A percentile compares a stretch with the other conserved stretches of the same genome.
These are phyloP conservation scores for Violaceomyces palustris DNA, from an alignment of 1,284 basidiomycete genomes.

Conservation along the genomic window DNA sequence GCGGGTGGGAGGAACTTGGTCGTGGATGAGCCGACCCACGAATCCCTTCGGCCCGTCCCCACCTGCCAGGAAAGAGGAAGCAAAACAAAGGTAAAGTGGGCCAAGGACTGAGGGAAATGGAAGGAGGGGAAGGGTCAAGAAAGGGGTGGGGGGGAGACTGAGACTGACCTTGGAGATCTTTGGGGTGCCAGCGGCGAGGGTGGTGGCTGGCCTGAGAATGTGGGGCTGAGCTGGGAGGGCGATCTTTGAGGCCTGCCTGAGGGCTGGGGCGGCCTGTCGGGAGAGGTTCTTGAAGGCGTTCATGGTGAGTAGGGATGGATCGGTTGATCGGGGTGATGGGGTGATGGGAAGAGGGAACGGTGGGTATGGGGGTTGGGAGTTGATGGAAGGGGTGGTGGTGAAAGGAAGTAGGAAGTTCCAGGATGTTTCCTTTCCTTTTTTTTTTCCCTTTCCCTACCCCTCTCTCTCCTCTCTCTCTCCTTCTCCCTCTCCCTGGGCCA, in stretches of 20 bases:
- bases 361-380: too few species aligned
- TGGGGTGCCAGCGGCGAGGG: conserved; percentile 73
- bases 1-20: too few species aligned
- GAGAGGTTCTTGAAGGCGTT: conserved; percentile 33
- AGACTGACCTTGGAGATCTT: conserved; percentile 65
- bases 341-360: not conserved
- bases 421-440: too few species aligned
- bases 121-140: not conserved
- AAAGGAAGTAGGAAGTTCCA: conserved; percentile 1
- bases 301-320: conserved; percentile 11
- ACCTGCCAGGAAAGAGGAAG: too few species aligned
- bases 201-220: conserved; percentile 60
- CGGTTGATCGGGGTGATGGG: too few species aligned
- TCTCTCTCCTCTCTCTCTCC: too few species aligned
- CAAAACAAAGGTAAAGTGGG: too few species aligned
- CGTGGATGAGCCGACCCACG: too few species aligned
- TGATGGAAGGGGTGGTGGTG: not conserved
- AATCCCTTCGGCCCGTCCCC: too few species aligned
- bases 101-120: too few species aligned
- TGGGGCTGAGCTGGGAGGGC: conserved; percentile 27
- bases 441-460: too few species aligned
- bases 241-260: conserved; percentile 31
- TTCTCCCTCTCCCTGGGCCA: too few species aligned
- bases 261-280: conserved; percentile 28
- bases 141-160: not conserved